Evolutionary conservation across 176 grass and related monocot species (phyloP).

Genomic region (Carex kokanica): DNA sequence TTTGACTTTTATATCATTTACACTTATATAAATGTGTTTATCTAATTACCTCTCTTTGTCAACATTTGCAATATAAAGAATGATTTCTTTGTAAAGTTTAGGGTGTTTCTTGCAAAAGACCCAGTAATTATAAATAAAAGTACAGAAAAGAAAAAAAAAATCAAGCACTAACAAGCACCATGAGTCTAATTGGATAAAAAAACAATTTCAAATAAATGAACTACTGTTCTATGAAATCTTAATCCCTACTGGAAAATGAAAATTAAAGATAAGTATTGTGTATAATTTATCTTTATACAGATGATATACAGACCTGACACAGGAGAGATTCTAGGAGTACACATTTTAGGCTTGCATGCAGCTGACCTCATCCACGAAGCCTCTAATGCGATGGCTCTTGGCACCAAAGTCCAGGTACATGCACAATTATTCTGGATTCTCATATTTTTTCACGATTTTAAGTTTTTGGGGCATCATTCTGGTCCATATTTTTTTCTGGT

Average conservation of each 20-base stretch:
- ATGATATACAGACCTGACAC: constrained; percentile 91
- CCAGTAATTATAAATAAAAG: neutral
- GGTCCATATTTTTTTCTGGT: neutral
- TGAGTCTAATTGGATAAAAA: neutral
- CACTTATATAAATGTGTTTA: neutral
- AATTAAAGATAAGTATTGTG: neutral
- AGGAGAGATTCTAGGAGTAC: constrained; percentile 88
- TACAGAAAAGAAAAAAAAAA: neutral
- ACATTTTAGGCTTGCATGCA: constrained; percentile 96
- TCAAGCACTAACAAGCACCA: neutral
- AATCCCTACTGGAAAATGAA: neutral
- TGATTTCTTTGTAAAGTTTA: neutral
- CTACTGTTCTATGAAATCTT: neutral
- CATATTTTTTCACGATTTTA: neutral
- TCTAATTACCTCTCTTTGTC: neutral
- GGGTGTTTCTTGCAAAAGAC: neutral
- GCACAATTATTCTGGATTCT: constrained; percentile 10
- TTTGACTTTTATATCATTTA: neutral
- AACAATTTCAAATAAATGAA: neutral
- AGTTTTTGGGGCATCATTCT: neutral
- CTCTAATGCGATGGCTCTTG: constrained; percentile 88
- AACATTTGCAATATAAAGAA: neutral
- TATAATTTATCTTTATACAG: constrained; percentile 37
- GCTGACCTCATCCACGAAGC: constrained; percentile 91
- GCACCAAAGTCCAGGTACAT: constrained; percentile 71